phyloP scores from a whole-genome alignment of 257 asterid genomes.

The Eustoma russellianum region DNA sequence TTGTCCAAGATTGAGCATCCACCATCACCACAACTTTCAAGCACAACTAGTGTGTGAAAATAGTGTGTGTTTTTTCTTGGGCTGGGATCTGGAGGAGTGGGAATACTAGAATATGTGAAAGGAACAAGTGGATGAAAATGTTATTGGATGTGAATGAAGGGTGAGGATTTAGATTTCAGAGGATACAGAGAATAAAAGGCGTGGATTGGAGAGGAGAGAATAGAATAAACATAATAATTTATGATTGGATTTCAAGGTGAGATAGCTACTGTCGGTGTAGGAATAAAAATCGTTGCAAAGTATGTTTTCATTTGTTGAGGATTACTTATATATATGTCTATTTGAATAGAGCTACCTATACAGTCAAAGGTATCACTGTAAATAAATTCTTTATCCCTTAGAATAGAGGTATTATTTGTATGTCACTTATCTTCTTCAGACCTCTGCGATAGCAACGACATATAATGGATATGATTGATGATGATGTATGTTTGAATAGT shows the following conservation, averaged over 20 bases:
- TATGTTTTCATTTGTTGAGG: too few relatives aligned
- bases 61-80: not conserved
- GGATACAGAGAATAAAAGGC: slow-evolving; percentile 4
- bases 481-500: too few relatives aligned
- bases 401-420: too few relatives aligned
- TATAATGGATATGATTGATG: too few relatives aligned
- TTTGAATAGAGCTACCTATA: too few relatives aligned
- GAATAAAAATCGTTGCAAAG: not conserved
- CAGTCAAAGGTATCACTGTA: too few relatives aligned
- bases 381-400: too few relatives aligned
- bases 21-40: slow-evolving; percentile 35
- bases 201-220: slow-evolving; percentile 22
- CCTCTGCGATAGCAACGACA: too few relatives aligned
- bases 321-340: too few relatives aligned
- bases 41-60: not conserved
- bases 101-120: slow-evolving; percentile 3
- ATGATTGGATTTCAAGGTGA: slow-evolving; percentile 13
- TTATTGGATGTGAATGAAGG: slow-evolving; percentile 40
- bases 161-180: slow-evolving; percentile 53
- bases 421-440: too few relatives aligned
- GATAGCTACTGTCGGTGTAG: slow-evolving; percentile 40
- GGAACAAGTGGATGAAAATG: slow-evolving; percentile 7
- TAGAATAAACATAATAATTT: not conserved
- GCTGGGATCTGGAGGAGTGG: slow-evolving; percentile 8
- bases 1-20: slow-evolving; percentile 94